Conservation (phyloP, 352 stramenopile genomes). For the Phytophthora lateralis region DNA sequence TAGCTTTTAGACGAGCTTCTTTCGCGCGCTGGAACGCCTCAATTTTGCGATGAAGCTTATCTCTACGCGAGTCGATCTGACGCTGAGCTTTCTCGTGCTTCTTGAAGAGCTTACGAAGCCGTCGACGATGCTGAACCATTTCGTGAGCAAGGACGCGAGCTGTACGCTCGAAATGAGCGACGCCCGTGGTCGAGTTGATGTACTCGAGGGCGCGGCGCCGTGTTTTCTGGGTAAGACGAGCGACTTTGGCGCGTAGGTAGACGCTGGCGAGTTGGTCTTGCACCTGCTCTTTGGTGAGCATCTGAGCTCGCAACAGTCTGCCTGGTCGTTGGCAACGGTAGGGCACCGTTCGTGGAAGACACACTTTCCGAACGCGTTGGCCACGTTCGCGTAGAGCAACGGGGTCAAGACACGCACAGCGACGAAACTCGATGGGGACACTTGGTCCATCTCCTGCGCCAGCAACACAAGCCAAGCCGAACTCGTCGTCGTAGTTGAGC, state of each 20-base stretch:
- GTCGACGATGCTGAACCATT: constrained; percentile 36
- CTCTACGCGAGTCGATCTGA: constrained; percentile 32
- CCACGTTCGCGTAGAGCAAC: constrained; percentile 24
- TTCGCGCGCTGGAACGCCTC: constrained; percentile 48
- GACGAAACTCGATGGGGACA: constrained; percentile 44
- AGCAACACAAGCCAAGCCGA: constrained; percentile 38
- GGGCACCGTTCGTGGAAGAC: constrained; percentile 41
- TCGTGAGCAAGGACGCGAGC: constrained; percentile 31
- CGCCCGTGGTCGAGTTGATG: constrained; percentile 59
- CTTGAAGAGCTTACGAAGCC: constrained; percentile 46
- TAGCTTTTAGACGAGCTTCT: constrained; percentile 32
- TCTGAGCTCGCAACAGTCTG: constrained; percentile 56
- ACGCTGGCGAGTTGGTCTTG: constrained; percentile 67
- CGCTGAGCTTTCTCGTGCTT: constrained; percentile 36
- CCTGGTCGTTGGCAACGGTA: constrained; percentile 55
- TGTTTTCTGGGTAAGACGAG: constrained; percentile 54
- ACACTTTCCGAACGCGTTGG: constrained; percentile 49
- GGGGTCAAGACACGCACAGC: constrained; percentile 57
- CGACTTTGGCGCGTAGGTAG: constrained; percentile 58
- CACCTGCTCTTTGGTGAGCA: constrained; percentile 67
- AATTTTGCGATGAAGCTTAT: constrained; percentile 41
- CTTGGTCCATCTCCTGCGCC: constrained; percentile 10
- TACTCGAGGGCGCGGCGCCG: constrained; percentile 63
- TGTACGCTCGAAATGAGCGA: constrained; percentile 61
- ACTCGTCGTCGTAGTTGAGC: constrained; percentile 62